Conservation (phyloP, 345 rosid species). For the Dovyalis caffra region DNA sequence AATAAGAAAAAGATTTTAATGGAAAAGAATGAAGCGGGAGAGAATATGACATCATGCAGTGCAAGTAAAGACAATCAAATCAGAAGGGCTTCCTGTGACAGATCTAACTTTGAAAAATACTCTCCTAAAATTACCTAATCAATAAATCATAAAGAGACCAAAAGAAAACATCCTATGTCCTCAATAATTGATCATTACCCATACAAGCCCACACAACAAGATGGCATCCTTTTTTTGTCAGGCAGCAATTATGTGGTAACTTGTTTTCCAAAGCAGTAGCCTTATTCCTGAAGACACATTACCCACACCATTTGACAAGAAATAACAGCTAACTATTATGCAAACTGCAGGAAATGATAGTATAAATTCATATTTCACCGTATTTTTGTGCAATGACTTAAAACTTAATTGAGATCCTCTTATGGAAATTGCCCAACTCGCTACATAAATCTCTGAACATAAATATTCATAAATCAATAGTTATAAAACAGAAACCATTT, state of each 20-base stretch:
- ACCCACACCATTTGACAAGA: not conserved
- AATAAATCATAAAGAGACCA: not conserved
- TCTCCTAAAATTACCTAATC: not conserved
- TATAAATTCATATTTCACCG: not conserved
- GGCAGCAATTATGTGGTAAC: not conserved
- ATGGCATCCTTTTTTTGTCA: not conserved
- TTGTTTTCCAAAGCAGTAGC: not conserved
- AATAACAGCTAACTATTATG: not conserved
- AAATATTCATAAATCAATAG: not conserved
- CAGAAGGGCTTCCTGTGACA: not conserved
- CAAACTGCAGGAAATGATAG: not conserved
- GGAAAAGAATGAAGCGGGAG: not conserved
- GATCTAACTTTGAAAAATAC: not conserved
- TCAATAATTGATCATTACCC: not conserved
- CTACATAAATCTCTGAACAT: not conserved
- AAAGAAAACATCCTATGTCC: not conserved
- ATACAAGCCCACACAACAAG: not conserved
- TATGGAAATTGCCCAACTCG: not conserved
- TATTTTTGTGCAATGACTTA: not conserved
- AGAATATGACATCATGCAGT: not conserved
- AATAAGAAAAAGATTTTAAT: not conserved
- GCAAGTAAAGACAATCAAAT: not conserved
- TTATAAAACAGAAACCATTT: not conserved
- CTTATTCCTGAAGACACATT: not conserved
- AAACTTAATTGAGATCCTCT: not conserved